Evolutionary conservation across 2,329 filamentous ascomycete genomes (phyloP).

Genomic region (Xylariomycetidae sp.): DNA sequence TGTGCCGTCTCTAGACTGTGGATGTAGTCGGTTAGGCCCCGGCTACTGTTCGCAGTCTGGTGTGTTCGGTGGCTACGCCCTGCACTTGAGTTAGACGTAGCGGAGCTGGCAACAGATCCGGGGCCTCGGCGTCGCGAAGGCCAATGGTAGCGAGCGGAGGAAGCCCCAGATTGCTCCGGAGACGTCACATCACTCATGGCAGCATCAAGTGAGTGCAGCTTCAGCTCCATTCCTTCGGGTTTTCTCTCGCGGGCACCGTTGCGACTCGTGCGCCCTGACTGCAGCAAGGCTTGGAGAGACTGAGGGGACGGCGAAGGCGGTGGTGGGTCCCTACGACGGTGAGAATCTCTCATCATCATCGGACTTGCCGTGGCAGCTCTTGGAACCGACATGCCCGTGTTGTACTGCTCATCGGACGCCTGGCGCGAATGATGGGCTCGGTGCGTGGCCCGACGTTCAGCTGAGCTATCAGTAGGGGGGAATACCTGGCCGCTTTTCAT

Average conservation of each 20-base stretch:
- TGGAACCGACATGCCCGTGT: constrained; percentile 42
- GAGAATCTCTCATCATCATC: constrained; percentile 52
- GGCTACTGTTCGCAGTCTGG: constrained; percentile 40
- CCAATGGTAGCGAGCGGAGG: constrained; percentile 51
- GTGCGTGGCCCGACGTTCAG: no score
- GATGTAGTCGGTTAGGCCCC: constrained; percentile 77
- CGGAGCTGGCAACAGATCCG: constrained; percentile 51
- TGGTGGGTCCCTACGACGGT: constrained; percentile 40
- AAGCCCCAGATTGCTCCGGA: constrained; percentile 48
- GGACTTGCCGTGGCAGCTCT: constrained; percentile 64
- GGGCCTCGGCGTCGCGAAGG: constrained; percentile 47
- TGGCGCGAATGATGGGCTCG: constrained; percentile 29
- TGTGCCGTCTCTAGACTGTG: constrained; percentile 76
- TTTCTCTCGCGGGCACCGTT: constrained; percentile 75
- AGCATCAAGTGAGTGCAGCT: constrained; percentile 53
- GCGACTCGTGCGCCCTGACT: constrained; percentile 51
- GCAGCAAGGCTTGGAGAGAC: constrained; percentile 56
- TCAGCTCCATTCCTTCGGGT: constrained; percentile 61
- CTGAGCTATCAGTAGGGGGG: no score
- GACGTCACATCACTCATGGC: constrained; percentile 49
- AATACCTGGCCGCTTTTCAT: constrained; percentile 24
- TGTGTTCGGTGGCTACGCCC: constrained; percentile 45
- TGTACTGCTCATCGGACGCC: constrained; percentile 37
- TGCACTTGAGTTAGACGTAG: constrained; percentile 50
- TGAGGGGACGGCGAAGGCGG: constrained; percentile 65